Evolutionary conservation across 2,329 filamentous ascomycete species (phyloP).

Genomic region (Aspergillus sp.): DNA sequence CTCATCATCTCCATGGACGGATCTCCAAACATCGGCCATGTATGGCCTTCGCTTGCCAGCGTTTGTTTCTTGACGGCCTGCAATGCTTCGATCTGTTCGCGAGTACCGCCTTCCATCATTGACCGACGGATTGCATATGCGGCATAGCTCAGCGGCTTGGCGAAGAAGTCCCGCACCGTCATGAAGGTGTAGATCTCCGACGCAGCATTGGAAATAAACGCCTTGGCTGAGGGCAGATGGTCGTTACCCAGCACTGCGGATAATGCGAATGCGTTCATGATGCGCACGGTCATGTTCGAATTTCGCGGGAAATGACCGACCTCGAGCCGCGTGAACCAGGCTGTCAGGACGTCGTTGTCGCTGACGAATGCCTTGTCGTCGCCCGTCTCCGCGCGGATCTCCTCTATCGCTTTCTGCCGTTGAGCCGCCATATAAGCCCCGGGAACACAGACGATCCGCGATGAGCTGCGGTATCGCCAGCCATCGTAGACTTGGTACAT

Average conservation of each 20-base stretch:
- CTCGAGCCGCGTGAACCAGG: not conserved
- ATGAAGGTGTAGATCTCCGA: not conserved
- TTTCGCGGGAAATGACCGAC: not conserved
- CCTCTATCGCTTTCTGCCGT: not conserved
- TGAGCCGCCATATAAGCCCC: not conserved
- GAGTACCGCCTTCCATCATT: not conserved
- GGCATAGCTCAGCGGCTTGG: not conserved
- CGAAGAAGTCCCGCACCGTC: not conserved
- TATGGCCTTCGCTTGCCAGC: not conserved
- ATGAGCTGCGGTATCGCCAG: not conserved
- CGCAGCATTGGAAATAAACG: not conserved
- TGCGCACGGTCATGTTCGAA: not conserved
- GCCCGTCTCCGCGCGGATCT: not conserved
- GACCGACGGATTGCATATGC: not conserved
- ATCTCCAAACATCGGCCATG: not conserved
- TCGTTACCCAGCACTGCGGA: not conserved
- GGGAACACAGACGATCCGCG: not conserved
- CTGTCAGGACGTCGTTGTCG: not conserved
- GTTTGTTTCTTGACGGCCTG: not conserved
- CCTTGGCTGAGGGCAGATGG: not conserved
- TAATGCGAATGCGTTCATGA: not conserved
- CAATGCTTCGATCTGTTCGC: not conserved
- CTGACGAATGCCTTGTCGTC: not conserved
- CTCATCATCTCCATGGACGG: not conserved
- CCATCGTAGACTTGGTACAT: not conserved